Conservation (phyloP, 2,329 filamentous ascomycete genomes). For the Trichoderma sp. region DNA sequence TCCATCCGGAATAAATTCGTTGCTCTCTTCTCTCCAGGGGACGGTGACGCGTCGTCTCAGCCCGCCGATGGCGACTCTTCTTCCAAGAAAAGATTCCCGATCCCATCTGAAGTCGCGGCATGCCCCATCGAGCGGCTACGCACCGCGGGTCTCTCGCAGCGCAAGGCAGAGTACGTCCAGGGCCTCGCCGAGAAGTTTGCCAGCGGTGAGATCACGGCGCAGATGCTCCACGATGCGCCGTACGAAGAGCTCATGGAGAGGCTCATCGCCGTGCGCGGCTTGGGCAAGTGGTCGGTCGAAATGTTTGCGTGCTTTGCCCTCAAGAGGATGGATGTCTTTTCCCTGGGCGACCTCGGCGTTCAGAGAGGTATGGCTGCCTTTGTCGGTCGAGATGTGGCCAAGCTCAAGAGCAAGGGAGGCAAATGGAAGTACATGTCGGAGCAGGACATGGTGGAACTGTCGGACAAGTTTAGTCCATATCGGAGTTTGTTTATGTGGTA, state of each 20-base stretch:
- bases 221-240: constrained; percentile 70
- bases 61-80: neutral
- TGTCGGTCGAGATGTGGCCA: constrained; percentile 75
- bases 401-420: constrained; percentile 73
- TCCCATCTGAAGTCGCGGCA: constrained; percentile 67
- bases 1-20: constrained; percentile 87
- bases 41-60: neutral
- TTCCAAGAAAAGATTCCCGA: constrained; percentile 58
- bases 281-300: constrained; percentile 89
- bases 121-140: constrained; percentile 66
- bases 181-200: constrained; percentile 81
- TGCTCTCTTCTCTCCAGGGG: constrained; percentile 57
- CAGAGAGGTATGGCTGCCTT: constrained; percentile 93
- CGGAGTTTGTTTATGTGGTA: constrained; percentile 97
- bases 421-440: constrained; percentile 99
- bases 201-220: constrained; percentile 68
- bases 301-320: constrained; percentile 98
- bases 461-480: constrained; percentile 79
- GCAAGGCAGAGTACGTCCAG: constrained; percentile 92
- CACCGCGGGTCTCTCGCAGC: constrained; percentile 82
- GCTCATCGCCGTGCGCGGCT: constrained; percentile 78
- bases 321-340: constrained; percentile 92
- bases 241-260: constrained; percentile 84
- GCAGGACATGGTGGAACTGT: constrained; percentile 81
- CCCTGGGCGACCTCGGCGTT: constrained; percentile 85